A percentile compares a stretch with the other conserved stretches of the same genome.
Conservation (phyloP, 371 early-diverging fungal species). For the Fennellomyces sp. region DNA sequence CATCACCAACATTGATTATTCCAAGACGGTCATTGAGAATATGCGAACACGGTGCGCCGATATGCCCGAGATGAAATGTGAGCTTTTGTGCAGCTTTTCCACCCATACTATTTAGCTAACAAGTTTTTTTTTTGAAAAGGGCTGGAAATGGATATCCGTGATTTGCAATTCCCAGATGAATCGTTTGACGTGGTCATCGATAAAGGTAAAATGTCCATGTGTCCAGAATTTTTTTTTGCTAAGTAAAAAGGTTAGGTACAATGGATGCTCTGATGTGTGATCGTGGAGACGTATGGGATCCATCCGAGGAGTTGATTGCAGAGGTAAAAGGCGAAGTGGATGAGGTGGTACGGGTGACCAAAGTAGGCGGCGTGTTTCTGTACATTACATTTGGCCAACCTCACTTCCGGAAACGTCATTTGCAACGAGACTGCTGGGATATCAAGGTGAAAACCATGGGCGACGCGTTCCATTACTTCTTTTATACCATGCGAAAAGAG, state of each 20-base stretch:
- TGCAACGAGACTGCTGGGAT: conserved; percentile 72
- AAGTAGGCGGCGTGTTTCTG: conserved; percentile 76
- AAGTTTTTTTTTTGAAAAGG: conserved; percentile 40
- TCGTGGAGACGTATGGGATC: conserved; percentile 89
- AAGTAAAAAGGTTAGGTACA: too few species aligned
- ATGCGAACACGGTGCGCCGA: conserved; percentile 71
- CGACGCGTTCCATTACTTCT: conserved; percentile 80
- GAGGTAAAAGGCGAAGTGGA: conserved; percentile 73
- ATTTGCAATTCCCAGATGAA: conserved; percentile 56
- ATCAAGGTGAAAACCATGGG: conserved; percentile 67
- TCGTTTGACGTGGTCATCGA: conserved; percentile 82
- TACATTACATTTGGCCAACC: conserved; percentile 94
- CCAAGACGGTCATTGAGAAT: conserved; percentile 74
- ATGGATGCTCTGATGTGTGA: conserved; percentile 88
- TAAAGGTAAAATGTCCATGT: conserved; percentile 66
- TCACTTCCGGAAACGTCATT: conserved; percentile 80
- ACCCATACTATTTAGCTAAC: too few species aligned
- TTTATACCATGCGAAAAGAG: conserved; percentile 61
- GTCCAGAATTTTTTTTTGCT: neutral
- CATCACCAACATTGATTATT: conserved; percentile 84
- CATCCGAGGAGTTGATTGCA: conserved; percentile 67
- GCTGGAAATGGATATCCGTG: conserved; percentile 83
- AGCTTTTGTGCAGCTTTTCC: too few species aligned
- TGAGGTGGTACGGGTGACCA: conserved; percentile 77
- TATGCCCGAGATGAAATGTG: conserved; percentile 66